These are phyloP conservation scores for Sanguinoderma infundibulare DNA, from an alignment of 1,284 basidiomycete species.

Conservation along the genomic window DNA sequence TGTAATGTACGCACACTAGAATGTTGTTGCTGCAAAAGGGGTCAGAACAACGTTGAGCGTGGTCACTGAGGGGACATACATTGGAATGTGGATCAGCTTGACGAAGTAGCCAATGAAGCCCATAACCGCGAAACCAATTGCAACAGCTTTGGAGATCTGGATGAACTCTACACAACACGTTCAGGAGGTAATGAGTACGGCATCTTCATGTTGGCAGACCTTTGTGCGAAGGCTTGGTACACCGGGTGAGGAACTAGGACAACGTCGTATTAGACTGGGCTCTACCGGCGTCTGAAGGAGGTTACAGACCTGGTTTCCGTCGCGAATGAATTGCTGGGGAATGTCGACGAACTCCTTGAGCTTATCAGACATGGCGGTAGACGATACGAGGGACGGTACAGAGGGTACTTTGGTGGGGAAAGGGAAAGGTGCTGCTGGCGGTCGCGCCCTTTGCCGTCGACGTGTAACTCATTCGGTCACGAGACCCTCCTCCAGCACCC, in stretches of 20 bases:
- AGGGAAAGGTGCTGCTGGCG: slow-evolving; percentile 22
- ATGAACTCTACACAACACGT: slow-evolving; percentile 69
- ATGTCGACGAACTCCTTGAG: slow-evolving; percentile 90
- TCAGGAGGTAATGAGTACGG: background rate
- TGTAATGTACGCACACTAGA: slow-evolving; percentile 75
- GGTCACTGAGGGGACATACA: slow-evolving; percentile 60
- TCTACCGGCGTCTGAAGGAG: background rate
- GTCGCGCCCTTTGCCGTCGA: slow-evolving; percentile 24
- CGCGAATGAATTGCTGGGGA: slow-evolving; percentile 90
- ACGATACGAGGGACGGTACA: slow-evolving; percentile 15
- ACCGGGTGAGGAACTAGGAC: slow-evolving; percentile 89
- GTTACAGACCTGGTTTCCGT: slow-evolving; percentile 85
- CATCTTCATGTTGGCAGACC: slow-evolving; percentile 51
- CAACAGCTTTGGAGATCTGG: slow-evolving; percentile 93
- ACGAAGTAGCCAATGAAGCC: slow-evolving; percentile 98
- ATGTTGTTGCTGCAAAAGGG: slow-evolving; percentile 80
- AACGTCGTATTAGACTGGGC: background rate
- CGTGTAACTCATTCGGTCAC: slow-evolving; percentile 30
- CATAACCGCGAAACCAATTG: slow-evolving; percentile 95
- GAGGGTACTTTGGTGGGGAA: slow-evolving; percentile 23
- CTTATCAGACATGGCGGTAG: slow-evolving; percentile 82
- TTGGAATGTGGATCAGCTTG: slow-evolving; percentile 95
- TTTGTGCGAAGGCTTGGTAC: slow-evolving; percentile 96
- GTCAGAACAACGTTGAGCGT: slow-evolving; percentile 28
- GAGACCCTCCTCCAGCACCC: slow-evolving; percentile 9